Conservation (phyloP, 306 rosid species). For the Echinosophora koreensis region DNA sequence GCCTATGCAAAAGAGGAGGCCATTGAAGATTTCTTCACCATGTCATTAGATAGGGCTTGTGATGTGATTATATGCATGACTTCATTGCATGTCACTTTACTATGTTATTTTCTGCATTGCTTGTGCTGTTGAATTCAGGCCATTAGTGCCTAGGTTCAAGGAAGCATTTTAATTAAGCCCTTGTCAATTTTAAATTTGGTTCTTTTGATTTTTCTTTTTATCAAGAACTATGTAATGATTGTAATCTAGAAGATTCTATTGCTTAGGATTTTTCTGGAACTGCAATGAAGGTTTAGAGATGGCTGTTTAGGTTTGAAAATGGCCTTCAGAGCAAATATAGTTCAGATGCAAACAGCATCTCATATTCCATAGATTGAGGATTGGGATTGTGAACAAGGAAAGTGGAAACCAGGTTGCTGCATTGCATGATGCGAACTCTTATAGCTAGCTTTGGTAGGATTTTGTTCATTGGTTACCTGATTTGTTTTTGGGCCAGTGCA, state of each 20-base stretch:
- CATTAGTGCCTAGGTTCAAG: not conserved
- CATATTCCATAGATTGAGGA: constrained; percentile 5
- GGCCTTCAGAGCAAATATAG: not conserved
- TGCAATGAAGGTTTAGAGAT: constrained; percentile 4
- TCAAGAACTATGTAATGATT: not conserved
- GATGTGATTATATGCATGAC: constrained; percentile 19
- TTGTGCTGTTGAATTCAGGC: not conserved
- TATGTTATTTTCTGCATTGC: not conserved
- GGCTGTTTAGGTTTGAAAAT: constrained; percentile 18
- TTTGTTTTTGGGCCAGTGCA: not conserved
- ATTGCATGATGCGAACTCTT: not conserved
- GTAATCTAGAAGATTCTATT: constrained; percentile 5
- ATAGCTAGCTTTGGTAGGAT: constrained; percentile 2
- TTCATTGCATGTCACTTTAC: constrained; percentile 5
- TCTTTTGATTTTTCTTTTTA: constrained; percentile 12
- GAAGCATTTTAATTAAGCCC: constrained; percentile 2
- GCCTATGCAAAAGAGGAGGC: not conserved
- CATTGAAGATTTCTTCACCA: not conserved
- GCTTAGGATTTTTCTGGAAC: constrained; percentile 2
- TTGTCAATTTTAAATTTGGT: constrained; percentile 1
- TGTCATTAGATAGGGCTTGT: not conserved
- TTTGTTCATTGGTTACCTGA: constrained; percentile 21
- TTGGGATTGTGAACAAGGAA: constrained; percentile 3
- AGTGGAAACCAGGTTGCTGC: constrained; percentile 18
- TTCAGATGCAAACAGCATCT: not conserved